phyloP scores from a whole-genome alignment of 2,329 filamentous ascomycete genomes.

The Fusarium graminum region DNA sequence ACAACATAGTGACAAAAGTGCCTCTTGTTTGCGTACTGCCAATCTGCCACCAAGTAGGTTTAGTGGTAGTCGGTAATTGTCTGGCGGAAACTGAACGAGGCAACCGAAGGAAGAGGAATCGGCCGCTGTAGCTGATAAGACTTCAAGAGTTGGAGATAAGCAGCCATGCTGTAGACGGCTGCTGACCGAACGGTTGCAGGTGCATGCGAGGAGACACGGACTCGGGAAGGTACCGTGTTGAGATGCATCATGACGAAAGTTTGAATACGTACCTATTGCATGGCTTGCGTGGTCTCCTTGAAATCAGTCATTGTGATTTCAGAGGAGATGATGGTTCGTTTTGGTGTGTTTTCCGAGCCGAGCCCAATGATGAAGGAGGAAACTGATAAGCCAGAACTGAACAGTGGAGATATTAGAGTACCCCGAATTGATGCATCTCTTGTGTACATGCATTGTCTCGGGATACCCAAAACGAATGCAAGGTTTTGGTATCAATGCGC shows the following conservation, averaged over 20 bases:
- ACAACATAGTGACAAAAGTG: constrained; percentile 9
- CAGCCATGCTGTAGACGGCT: constrained; percentile 11
- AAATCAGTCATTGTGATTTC: constrained; percentile 1
- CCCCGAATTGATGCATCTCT: constrained; percentile 19
- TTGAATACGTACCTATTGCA: constrained; percentile 16
- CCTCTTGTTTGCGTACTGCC: constrained; percentile 6
- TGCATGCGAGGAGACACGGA: constrained; percentile 30
- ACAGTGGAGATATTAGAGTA: constrained; percentile 7
- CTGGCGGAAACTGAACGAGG: constrained; percentile 10
- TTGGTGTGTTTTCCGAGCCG: constrained; percentile 22
- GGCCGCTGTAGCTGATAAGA: constrained; percentile 5
- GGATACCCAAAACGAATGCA: constrained; percentile 25
- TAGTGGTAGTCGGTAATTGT: constrained; percentile 3
- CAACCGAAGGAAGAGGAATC: constrained; percentile 4
- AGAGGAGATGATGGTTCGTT: background rate
- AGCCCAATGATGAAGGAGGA: background rate
- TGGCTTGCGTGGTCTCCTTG: constrained; percentile 10
- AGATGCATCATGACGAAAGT: constrained; percentile 39
- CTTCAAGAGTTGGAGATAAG: constrained; percentile 34
- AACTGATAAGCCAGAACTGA: constrained; percentile 13
- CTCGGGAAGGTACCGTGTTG: constrained; percentile 25
- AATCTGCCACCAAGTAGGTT: constrained; percentile 18
- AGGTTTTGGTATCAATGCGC: background rate
- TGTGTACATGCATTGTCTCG: background rate
- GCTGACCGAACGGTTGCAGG: constrained; percentile 25